Evolutionary conservation across 2,329 filamentous ascomycete genomes (phyloP).

Genomic region (Blastomyces parvus): DNA sequence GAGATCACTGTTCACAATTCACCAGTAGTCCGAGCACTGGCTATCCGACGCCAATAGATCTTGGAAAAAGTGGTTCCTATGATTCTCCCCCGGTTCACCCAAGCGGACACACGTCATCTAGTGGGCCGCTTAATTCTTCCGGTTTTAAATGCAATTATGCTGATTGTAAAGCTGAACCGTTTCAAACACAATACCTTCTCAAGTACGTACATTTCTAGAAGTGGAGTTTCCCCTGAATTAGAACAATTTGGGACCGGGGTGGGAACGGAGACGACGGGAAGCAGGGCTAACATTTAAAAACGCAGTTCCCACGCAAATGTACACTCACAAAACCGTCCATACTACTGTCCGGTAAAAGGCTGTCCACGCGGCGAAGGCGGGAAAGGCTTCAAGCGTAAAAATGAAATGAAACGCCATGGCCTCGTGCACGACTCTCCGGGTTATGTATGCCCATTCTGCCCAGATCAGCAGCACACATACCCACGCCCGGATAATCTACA

Average conservation of each 20-base stretch:
- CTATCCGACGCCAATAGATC: slow-evolving; percentile 36
- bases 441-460: slow-evolving; percentile 93
- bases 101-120: slow-evolving; percentile 12
- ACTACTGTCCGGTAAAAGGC: slow-evolving; percentile 51
- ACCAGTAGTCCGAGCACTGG: slow-evolving; percentile 28
- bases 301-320: slow-evolving; percentile 47
- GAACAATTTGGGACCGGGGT: neutral
- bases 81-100: slow-evolving; percentile 6
- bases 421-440: slow-evolving; percentile 90
- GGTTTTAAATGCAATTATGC: slow-evolving; percentile 46
- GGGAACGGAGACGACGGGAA: neutral
- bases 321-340: slow-evolving; percentile 53
- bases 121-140: slow-evolving; percentile 21
- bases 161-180: slow-evolving; percentile 49
- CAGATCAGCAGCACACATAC: slow-evolving; percentile 87
- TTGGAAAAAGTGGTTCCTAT: slow-evolving; percentile 9
- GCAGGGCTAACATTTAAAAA: slow-evolving; percentile 4
- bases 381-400: slow-evolving; percentile 59
- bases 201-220: slow-evolving; percentile 41
- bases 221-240: neutral
- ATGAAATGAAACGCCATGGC: slow-evolving; percentile 65
- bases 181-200: slow-evolving; percentile 56
- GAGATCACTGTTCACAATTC: slow-evolving; percentile 21
- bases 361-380: slow-evolving; percentile 53
- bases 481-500: slow-evolving; percentile 92